These are phyloP conservation scores for Cytospora piceicola DNA, from an alignment of 2,329 filamentous ascomycete species.

Conservation along the genomic window DNA sequence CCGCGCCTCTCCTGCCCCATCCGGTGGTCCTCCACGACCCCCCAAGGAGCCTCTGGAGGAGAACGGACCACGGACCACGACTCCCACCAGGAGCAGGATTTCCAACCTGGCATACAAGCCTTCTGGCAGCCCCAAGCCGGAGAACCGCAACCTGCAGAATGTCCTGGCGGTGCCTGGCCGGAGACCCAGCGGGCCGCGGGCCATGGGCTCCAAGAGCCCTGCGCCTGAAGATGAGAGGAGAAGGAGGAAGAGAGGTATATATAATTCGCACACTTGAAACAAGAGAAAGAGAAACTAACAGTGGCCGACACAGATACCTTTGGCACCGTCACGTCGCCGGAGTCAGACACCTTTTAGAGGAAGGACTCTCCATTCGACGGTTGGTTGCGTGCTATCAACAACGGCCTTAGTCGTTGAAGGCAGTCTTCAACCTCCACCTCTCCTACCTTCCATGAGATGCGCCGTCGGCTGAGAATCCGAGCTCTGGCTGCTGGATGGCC, in stretches of 20 bases:
- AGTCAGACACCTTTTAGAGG: slow-evolving; percentile 58
- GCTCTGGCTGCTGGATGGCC: slow-evolving; percentile 20
- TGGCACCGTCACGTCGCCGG: slow-evolving; percentile 54
- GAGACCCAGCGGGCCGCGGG: slow-evolving; percentile 61
- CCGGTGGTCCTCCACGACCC: slow-evolving; percentile 58
- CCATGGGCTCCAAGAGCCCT: slow-evolving; percentile 62
- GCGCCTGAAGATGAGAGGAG: slow-evolving; percentile 43
- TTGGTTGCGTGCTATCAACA: slow-evolving; percentile 27
- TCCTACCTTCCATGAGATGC: slow-evolving; percentile 5
- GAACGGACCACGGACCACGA: slow-evolving; percentile 43
- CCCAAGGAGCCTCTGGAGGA: slow-evolving; percentile 65
- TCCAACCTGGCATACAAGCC: slow-evolving; percentile 40
- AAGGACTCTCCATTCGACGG: slow-evolving; percentile 26
- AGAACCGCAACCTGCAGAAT: slow-evolving; percentile 61
- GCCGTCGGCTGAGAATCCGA: slow-evolving; percentile 15
- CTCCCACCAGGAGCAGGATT: slow-evolving; percentile 52
- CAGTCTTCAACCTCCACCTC: not conserved
- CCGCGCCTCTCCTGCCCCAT: slow-evolving; percentile 47
- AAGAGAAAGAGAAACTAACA: slow-evolving; percentile 5
- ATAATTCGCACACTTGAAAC: slow-evolving; percentile 19
- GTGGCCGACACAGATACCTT: slow-evolving; percentile 52
- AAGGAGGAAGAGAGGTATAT: slow-evolving; percentile 62
- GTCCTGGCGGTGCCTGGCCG: slow-evolving; percentile 57
- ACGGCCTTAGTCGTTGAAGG: slow-evolving; percentile 18
- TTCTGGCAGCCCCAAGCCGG: slow-evolving; percentile 56